phyloP scores from a whole-genome alignment of 176 grass and related monocot genomes.

The Poa pratensis region DNA sequence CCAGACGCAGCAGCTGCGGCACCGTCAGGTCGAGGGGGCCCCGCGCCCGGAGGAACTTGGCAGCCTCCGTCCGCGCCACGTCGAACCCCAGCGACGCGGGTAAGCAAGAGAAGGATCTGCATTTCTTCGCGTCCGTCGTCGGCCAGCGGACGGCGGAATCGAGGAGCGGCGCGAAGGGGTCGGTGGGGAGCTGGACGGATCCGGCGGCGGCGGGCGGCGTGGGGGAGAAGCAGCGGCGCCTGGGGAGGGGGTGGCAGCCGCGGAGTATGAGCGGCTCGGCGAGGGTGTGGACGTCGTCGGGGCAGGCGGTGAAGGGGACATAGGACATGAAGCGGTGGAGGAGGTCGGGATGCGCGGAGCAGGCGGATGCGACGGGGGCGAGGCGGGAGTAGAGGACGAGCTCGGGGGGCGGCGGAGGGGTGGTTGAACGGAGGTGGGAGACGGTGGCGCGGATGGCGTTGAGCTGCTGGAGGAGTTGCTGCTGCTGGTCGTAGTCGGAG shows the following conservation, averaged over 20 bases:
- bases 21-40: constrained; percentile 73
- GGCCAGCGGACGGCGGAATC: constrained; percentile 68
- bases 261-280: constrained; percentile 83
- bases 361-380: constrained; percentile 65
- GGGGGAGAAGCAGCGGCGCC: constrained; percentile 67
- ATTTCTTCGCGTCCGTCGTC: constrained; percentile 37
- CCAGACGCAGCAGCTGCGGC: constrained; percentile 83
- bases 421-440: constrained; percentile 71
- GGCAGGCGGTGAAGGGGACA: constrained; percentile 62
- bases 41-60: constrained; percentile 57
- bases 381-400: constrained; percentile 68
- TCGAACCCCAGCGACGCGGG: constrained; percentile 64
- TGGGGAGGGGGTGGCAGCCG: constrained; percentile 75
- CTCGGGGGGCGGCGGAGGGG: constrained; percentile 52
- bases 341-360: constrained; percentile 72
- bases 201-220: constrained; percentile 44
- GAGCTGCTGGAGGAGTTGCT: constrained; percentile 71
- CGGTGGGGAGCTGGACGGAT: constrained; percentile 55
- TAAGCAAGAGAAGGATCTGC: constrained; percentile 59
- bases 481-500: neutral
- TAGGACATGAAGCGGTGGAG: constrained; percentile 78
- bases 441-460: constrained; percentile 79
- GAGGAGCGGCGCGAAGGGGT: constrained; percentile 69
- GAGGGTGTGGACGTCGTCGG: constrained; percentile 60
- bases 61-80: constrained; percentile 55